Conservation (phyloP, 2,329 filamentous ascomycete species). For the Colletotrichum horii region DNA sequence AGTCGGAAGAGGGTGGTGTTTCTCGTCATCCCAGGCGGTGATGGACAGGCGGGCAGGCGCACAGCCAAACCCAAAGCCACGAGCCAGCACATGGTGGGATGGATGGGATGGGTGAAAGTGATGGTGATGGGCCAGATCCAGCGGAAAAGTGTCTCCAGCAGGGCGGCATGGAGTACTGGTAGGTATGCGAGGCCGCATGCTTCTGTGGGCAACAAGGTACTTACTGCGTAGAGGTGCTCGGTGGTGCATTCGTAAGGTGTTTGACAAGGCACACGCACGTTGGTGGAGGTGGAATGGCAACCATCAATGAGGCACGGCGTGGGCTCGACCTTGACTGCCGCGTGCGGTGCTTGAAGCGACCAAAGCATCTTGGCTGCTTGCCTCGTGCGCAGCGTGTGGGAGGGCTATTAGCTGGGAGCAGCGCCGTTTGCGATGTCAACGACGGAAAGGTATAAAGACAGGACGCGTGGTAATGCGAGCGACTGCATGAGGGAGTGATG, state of each 20-base stretch:
- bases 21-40: neutral
- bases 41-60: neutral
- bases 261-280: neutral
- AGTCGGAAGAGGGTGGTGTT: conserved; percentile 11
- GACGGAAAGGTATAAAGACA: neutral
- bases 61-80: neutral
- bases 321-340: neutral
- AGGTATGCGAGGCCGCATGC: neutral
- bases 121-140: neutral
- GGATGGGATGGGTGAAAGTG: neutral
- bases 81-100: neutral
- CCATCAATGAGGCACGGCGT: neutral
- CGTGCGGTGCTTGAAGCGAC: conserved; percentile 5
- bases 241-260: too few relatives aligned
- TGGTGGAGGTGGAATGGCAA: neutral
- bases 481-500: neutral
- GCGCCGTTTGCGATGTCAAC: conserved; percentile 6
- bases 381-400: conserved; percentile 11
- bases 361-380: neutral
- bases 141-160: neutral
- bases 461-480: neutral
- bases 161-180: neutral
- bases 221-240: too few relatives aligned
- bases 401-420: neutral
- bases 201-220: too few relatives aligned